Percentiles rank a stretch among this genome's conserved stretches.
Evolutionary conservation across 306 rosid genomes (phyloP).

Genomic region (Datisca glomerata): DNA sequence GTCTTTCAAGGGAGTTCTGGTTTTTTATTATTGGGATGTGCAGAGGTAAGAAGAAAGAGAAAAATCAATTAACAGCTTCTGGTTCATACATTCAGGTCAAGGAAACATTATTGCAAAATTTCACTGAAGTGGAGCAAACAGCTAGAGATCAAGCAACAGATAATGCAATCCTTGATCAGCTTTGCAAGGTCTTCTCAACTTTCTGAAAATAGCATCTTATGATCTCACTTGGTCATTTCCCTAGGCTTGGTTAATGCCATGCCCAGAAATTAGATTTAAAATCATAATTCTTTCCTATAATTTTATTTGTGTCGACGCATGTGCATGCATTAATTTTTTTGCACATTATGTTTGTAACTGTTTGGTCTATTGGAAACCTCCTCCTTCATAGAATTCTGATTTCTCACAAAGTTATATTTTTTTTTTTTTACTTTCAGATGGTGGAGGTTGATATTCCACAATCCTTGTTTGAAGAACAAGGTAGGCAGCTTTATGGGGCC

Average conservation of each 20-base stretch:
- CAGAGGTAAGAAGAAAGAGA: not conserved
- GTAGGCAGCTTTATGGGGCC: constrained; percentile 89
- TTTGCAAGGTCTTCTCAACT: constrained; percentile 50
- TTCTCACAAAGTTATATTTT: constrained; percentile 3
- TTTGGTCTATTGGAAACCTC: too few species aligned
- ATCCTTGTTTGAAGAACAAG: constrained; percentile 91
- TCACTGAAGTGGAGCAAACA: constrained; percentile 65
- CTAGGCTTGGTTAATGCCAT: too few species aligned
- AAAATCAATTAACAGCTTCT: constrained; percentile 9
- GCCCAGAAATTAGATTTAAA: constrained; percentile 2
- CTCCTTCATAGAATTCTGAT: constrained; percentile 3
- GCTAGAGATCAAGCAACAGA: constrained; percentile 94
- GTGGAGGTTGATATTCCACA: constrained; percentile 77
- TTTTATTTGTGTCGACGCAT: too few species aligned
- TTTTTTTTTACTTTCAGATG: constrained; percentile 40
- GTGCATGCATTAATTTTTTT: too few species aligned
- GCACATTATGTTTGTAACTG: too few species aligned
- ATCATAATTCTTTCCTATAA: constrained; percentile 7
- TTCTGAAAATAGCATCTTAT: constrained; percentile 1
- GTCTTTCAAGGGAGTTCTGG: constrained; percentile 1
- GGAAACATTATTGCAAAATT: constrained; percentile 55
- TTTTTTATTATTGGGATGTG: not conserved
- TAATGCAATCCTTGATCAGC: constrained; percentile 67
- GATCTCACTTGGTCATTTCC: too few species aligned
- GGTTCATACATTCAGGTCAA: constrained; percentile 45